Evolutionary conservation across 345 rosid genomes (phyloP).

Genomic region (Turnera subulata): DNA sequence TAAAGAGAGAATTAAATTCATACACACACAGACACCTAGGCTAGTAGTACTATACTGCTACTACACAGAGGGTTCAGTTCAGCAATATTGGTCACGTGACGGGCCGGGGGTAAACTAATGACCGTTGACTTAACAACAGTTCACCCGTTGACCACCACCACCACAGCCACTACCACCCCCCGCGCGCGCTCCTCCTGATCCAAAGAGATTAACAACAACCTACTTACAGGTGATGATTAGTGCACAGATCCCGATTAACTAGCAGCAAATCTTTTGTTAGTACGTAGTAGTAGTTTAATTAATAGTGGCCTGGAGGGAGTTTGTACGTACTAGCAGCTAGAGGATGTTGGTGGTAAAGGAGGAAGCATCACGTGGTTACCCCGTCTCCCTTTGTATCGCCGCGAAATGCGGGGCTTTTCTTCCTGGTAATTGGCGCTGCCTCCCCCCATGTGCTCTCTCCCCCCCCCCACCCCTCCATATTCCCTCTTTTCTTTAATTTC

Average conservation of each 20-base stretch:
- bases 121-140: slow-evolving; percentile 25
- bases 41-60: neutral
- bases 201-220: neutral
- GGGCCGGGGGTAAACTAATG: neutral
- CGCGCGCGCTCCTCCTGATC: too few species aligned
- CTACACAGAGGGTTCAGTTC: neutral
- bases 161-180: too few species aligned
- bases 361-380: slow-evolving; percentile 38
- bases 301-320: too few species aligned
- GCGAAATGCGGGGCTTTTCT: slow-evolving; percentile 28
- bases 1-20: neutral
- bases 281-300: too few species aligned
- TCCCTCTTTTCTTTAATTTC: neutral
- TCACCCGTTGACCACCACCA: slow-evolving; percentile 10
- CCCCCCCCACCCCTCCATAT: too few species aligned
- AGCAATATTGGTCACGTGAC: slow-evolving; percentile 10
- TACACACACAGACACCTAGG: too few species aligned
- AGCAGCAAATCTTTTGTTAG: neutral
- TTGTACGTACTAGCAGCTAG: too few species aligned
- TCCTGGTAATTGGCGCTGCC: neutral
- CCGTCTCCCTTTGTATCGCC: slow-evolving; percentile 15
- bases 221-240: slow-evolving; percentile 42
- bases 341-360: slow-evolving; percentile 33
- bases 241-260: slow-evolving; percentile 47
- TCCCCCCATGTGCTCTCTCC: slow-evolving; percentile 26